Percentiles rank a stretch among this genome's conserved stretches.
These are phyloP conservation scores for Linderina pennispora DNA, from an alignment of 192 early-diverging fungal genomes.

Conservation along the genomic window DNA sequence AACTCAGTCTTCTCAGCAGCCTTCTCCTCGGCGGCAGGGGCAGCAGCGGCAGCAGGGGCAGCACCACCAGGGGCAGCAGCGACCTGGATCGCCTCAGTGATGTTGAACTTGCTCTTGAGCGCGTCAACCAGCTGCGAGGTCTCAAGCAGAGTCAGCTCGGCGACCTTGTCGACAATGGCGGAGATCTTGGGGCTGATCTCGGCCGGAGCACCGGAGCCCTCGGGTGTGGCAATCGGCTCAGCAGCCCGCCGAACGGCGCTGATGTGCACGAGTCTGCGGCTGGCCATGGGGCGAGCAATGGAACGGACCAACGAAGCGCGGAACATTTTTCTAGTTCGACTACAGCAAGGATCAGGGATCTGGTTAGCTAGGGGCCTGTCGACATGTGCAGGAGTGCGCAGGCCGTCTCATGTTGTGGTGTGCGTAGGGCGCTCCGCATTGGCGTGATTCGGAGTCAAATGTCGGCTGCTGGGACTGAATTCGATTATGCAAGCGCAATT, in stretches of 20 bases:
- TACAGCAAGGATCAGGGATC: too few relatives aligned
- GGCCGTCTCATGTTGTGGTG: too few relatives aligned
- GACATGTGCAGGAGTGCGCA: too few relatives aligned
- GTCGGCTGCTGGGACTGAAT: too few relatives aligned
- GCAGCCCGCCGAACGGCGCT: conserved; percentile 40
- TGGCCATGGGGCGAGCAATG: conserved; percentile 21
- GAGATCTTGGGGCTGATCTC: conserved; percentile 60
- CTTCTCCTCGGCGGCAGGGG: conserved; percentile 71
- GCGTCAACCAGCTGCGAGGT: conserved; percentile 83
- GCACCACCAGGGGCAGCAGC: conserved; percentile 59
- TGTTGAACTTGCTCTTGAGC: conserved; percentile 85
- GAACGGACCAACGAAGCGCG: conserved; percentile 29
- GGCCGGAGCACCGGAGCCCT: conserved; percentile 44
- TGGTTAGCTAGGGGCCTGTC: too few relatives aligned
- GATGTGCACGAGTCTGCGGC: conserved; percentile 34
- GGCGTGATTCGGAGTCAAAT: too few relatives aligned
- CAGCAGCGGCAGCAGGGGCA: conserved; percentile 60
- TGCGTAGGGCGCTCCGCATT: too few relatives aligned
- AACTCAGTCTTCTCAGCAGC: conserved; percentile 89
- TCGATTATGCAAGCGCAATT: too few relatives aligned
- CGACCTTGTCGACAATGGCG: conserved; percentile 85
- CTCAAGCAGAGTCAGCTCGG: conserved; percentile 86
- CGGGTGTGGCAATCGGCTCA: conserved; percentile 60
- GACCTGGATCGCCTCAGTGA: conserved; percentile 85
- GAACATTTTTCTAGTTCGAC: too few relatives aligned